Base-by-base conservation (phyloP, 192 early-diverging fungal species). In the Tieghemiomyces parasiticus region DNA sequence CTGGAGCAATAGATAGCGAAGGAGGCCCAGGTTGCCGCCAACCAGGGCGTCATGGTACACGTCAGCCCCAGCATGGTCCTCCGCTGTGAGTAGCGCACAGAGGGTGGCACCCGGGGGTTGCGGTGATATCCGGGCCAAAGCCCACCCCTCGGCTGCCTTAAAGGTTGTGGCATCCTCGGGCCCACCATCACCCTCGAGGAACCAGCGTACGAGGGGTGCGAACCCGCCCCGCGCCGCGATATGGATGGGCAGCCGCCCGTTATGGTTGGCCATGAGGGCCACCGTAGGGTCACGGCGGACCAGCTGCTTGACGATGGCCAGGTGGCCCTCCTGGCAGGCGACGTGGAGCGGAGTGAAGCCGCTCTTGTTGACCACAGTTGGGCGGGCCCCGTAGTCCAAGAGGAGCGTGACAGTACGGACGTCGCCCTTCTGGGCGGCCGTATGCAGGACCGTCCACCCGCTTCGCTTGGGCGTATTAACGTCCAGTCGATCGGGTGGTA, bases 381-480 rank as follows among this genome's bases (percentile, higher is more conserved):
- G 31, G 14, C 24, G 8, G 2, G 54, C 54, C 2, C 54, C 31
- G 24, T 29, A 14, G 14, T 34, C 24, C 12, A 56, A 24, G 29
- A 56, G 24, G 13, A 56, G 54, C 9, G 19, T 14, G 24, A 56
- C 20, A 3, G 20, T 14, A 9, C 13, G 13, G 32, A 14, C 32
- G 30, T 35, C 3, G 32, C 54, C 54, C 31, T 56, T 56, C 20
- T 20, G 13, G 29, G 54, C 54, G 1, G 34, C 54, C 9, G 54
- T 56, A 24, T 56, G 54, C 33, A 56, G 34, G 3, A 29, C 32
- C 16, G 54, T 56, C 54, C 54, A 56, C 13, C 54, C 54, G 31
- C 54, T 31, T 4, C 54, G 54, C 29, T 56, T 56, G 54, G 54
- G 16, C 6, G 6, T 6, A 22, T 48, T 25, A 14, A 48, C 22